Evolutionary conservation across 179 eudicot species (phyloP).

Genomic region (Beta corolliflora): DNA sequence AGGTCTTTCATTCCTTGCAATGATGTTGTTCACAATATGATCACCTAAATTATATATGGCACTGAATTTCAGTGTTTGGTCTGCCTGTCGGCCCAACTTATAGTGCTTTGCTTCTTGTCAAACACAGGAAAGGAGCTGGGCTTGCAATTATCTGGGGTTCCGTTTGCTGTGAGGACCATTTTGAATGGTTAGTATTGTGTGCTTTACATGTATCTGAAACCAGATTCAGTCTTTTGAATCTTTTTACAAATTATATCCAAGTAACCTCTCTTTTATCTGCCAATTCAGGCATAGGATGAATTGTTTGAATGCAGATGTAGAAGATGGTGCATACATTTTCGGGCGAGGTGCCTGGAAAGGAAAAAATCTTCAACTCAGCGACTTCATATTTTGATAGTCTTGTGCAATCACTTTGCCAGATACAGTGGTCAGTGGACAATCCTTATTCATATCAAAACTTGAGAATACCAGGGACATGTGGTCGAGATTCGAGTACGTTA

Average conservation of each 20-base stretch:
- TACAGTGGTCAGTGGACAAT: neutral
- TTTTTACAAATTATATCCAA: neutral
- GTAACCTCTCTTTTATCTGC: neutral
- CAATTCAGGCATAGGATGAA: conserved; percentile 80
- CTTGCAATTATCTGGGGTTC: conserved; percentile 69
- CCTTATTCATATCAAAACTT: neutral
- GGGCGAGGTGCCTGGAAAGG: conserved; percentile 27
- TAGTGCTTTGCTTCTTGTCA: conserved; percentile 11
- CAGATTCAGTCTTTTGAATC: conserved; percentile 1
- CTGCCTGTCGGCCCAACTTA: neutral
- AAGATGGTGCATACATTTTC: conserved; percentile 58
- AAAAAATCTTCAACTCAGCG: conserved; percentile 48
- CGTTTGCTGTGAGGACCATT: conserved; percentile 90
- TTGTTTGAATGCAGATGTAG: conserved; percentile 62
- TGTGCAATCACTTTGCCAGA: neutral
- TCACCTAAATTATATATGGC: neutral
- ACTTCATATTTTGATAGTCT: conserved; percentile 61
- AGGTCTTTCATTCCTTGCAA: neutral
- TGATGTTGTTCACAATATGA: neutral
- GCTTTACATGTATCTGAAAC: neutral
- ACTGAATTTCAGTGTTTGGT: neutral
- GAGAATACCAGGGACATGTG: too few species aligned
- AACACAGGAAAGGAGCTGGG: conserved; percentile 70
- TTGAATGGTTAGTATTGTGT: conserved; percentile 55
- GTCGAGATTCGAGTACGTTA: neutral